Base-by-base conservation (phyloP, 352 stramenopile genomes). In the Phytopythium aichiense region DNA sequence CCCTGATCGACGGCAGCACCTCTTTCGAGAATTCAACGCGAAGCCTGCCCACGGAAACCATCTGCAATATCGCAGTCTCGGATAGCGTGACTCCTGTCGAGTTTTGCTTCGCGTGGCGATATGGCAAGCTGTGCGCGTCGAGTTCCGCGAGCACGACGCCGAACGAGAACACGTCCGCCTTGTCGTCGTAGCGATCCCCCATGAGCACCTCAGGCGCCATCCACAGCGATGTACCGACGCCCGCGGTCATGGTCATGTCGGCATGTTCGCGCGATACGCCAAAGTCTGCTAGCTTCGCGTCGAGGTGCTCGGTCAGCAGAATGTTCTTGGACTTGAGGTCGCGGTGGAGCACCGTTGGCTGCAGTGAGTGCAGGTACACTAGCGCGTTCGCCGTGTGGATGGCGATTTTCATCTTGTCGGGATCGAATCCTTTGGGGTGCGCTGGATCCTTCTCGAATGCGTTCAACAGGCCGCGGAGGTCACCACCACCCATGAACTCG, bases 111-210 rank as follows among this genome's bases (percentile, higher is more conserved):
- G 65, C 67, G 25, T 70, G 60, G 28, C 65, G 58, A 55, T 77
- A 79, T 16, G 68, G 68, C 43, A 61, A 62, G 2, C 63, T 42
- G 53, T 82, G 71, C 5, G 57, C 64, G 49, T 79, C 71, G 1
- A 81, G 61, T 45, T 81, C 73, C 1, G 68, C 71, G 5, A 82
- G 56, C 48, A 82, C 73, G 7, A 79, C 71, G 18, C 73, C 73
- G n/a, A 82, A 79, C 7, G 73, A 79, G 43, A 77, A 82, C 53
- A 79, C 76, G 25, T 82, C 73, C 4, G 71, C 73, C 54, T 79
- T 82, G 42, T 74, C 73, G 16, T 79, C 71, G 50, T 79, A 77
- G 0, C 64, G 52, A 28, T 77, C 68, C 15, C 73, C 69, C 61
- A 79, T 69, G 63, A 81, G 73, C 2, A 81, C 68, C 55, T 77